Base-by-base conservation (phyloP, 768 basidiomycete genomes). In the Phaffia tasmanica region DNA sequence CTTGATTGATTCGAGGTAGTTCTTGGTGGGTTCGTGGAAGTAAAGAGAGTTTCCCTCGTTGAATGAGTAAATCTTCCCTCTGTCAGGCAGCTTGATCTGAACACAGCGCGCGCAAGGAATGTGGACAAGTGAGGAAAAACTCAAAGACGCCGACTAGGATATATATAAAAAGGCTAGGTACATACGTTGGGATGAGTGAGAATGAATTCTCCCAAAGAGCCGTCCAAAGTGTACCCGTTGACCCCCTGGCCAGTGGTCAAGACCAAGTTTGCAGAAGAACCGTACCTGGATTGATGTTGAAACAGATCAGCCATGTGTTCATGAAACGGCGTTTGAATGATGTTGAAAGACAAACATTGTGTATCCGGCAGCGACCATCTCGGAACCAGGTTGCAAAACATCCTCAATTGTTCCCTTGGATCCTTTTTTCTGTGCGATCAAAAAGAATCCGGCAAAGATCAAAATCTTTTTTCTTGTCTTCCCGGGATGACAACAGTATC, bases 1-100 rank as follows among this genome's bases (percentile, higher is more conserved):
- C 70, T 77, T 77, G 75, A 77, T 75, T 70, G 87, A 88, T 70
- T 88, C 85, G 68, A 94, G 83, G 78, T 94, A 94, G 53, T 84
- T 47, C 58, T 56, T 78, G 57, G 89, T 87, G 21, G 88, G 91
- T 57, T 83, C 77, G 77, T 92, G 80, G 81, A 95, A 98, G 79
- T 93, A 93, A 82, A 89, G 81, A 42, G 91, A 83, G 80, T 99
- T 99, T 69, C 95, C 95, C 79, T 99, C 95, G 76, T 99, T 99
- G 82, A 98, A 94, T 3, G 93, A 97, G 80, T 99, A 99, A 74
- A 99, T 99, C 80, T 98, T 98, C 71, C 95, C 95, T 59, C 95
- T 86, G 14, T 84, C 71, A 8, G 95, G 95, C 70, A 99, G 89
- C 77, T 84, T 83, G 78, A 99, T 99, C 87, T 89, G 73, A 3